phyloP scores from a whole-genome alignment of 768 basidiomycete genomes.

The Astraeus odoratus region DNA sequence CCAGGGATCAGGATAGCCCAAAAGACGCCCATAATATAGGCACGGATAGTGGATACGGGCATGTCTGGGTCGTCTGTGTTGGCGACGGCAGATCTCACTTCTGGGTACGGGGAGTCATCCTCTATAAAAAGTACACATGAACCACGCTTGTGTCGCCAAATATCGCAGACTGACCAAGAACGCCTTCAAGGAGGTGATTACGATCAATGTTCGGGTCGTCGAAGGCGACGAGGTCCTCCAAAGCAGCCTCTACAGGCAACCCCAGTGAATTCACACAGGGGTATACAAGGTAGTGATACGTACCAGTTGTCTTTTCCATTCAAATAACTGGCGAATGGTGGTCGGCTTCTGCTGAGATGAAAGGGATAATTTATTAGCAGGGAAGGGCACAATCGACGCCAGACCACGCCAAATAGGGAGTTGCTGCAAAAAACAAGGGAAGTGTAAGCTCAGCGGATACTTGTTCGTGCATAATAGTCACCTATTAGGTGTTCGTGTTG shows the following conservation, averaged over 20 bases:
- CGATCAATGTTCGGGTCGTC: constrained; percentile 33
- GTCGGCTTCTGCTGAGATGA: too few species aligned
- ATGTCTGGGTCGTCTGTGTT: constrained; percentile 66
- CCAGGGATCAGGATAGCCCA: constrained; percentile 61
- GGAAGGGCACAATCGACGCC: too few species aligned
- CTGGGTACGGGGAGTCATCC: constrained; percentile 82
- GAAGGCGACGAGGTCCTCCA: constrained; percentile 15
- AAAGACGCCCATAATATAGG: constrained; percentile 49
- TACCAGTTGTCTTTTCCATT: too few species aligned
- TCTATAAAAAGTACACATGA: constrained; percentile 22
- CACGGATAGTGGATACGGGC: constrained; percentile 51
- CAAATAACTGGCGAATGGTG: too few species aligned
- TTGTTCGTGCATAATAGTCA: too few species aligned
- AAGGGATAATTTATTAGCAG: too few species aligned
- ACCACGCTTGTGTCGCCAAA: constrained; percentile 8
- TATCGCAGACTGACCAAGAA: constrained; percentile 9
- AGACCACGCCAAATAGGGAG: too few species aligned
- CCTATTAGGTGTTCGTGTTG: too few species aligned
- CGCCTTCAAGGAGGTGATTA: constrained; percentile 9
- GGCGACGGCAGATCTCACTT: constrained; percentile 71
- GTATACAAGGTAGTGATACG: too few species aligned
- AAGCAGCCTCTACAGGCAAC: background rate
- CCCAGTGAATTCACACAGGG: too few species aligned
- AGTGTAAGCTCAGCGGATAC: too few species aligned
- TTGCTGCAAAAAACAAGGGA: too few species aligned